Conservation (phyloP, 1,284 basidiomycete species). For the Cryptococcus neoformans region DNA sequence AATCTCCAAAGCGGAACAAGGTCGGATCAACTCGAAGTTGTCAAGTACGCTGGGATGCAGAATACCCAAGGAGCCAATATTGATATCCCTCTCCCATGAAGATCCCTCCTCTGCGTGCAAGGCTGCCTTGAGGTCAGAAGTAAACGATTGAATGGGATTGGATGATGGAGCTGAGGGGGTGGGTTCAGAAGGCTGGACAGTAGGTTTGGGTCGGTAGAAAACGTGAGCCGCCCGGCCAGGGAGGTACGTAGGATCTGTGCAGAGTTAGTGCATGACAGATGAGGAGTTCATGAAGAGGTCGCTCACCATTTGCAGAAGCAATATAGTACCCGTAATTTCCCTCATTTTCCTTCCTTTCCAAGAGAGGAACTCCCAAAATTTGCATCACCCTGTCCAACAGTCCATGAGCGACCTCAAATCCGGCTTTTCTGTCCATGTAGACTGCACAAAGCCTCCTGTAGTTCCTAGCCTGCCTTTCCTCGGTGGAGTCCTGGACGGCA, state of each 20-base stretch:
- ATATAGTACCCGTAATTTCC: conserved; percentile 84
- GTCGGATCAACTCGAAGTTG: conserved; percentile 90
- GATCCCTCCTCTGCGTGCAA: conserved; percentile 28
- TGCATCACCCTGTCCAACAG: conserved; percentile 92
- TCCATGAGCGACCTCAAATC: conserved; percentile 96
- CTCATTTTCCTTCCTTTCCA: conserved; percentile 59
- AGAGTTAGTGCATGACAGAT: too few relatives aligned
- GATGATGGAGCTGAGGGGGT: conserved; percentile 19
- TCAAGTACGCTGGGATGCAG: conserved; percentile 86
- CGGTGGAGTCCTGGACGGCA: conserved; percentile 74
- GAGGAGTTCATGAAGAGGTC: conserved; percentile 7
- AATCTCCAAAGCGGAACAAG: conserved; percentile 95
- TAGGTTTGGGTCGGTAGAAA: conserved; percentile 67
- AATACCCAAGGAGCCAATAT: conserved; percentile 81
- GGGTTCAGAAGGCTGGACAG: conserved; percentile 37
- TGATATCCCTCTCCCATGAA: conserved; percentile 55
- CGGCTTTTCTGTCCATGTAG: conserved; percentile 94
- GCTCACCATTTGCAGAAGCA: conserved; percentile 72
- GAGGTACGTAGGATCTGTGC: conserved; percentile 82
- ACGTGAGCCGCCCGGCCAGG: conserved; percentile 90
- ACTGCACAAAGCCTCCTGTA: conserved; percentile 82
- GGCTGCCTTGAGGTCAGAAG: conserved; percentile 46
- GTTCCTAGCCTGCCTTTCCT: conserved; percentile 84
- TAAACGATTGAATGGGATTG: conserved; percentile 42
- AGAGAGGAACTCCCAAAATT: conserved; percentile 83